Evolutionary conservation across 257 asterid species (phyloP), one percentile per base, ranked within the genome.

Genomic region (Solanum etuberosum): DNA sequence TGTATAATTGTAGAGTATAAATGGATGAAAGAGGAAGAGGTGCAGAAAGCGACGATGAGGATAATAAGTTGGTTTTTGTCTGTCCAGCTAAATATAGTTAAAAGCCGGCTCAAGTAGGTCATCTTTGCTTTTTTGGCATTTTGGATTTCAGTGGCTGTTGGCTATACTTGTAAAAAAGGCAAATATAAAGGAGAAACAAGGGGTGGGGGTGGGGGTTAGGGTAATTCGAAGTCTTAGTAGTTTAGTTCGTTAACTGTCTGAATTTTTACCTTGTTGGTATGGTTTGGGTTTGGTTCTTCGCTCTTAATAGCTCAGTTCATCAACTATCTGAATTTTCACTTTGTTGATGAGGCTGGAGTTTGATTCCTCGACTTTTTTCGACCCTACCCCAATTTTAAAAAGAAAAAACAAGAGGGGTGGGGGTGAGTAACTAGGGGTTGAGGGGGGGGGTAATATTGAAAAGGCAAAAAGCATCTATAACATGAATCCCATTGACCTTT

Each of bases 91-190:
- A 94, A 93, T 90, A 90, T 94, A 94, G 99, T 94, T 96, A 94
- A 94, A 96, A 92, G 97, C 94, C 98, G 97, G 97, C 89, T 81
- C 95, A 90, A 87, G 96, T 93, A 94, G 98, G 98, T 94, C 98
- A 96, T 65, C 96, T 89, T 92, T 93, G 92, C 96, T 88, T 92
- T 93, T 90, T 73, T 89, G 92, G 88, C 88, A 88, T 90, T 92
- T 94, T 89, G 92, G 92, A 87, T 70, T 91, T 91, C 95, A 90
- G 93, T 91, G 93, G 89, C 74, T 81, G 4, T 87, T 90, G 91
- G 86, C 80, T 89, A 83, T 70, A 57, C 84, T 73, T 81, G 85
- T 48, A 29, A 81, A 81, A 27, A 81, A 81, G 68, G 38, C 65
- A 27, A 78, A 78, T 43, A 7, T 27, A 78, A 78, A 78, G 63